phyloP scores from a whole-genome alignment of 192 early-diverging fungal species.

The Backusella tarrabulga region DNA sequence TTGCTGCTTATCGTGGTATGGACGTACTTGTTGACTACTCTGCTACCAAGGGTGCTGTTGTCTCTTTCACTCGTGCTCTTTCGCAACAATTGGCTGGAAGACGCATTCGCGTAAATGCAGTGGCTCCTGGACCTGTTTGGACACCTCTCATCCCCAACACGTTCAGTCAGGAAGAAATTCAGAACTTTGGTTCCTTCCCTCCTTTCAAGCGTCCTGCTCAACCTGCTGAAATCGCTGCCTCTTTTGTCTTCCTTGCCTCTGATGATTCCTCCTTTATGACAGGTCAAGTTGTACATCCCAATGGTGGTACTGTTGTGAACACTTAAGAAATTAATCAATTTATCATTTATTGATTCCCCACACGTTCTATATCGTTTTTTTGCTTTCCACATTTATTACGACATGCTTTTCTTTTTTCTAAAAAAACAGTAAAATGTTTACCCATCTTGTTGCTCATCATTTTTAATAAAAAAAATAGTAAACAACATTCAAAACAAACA shows the following conservation, averaged over 20 bases:
- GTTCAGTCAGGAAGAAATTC: conserved; percentile 39
- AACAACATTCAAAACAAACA: conserved; percentile 10
- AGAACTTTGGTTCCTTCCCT: conserved; percentile 44
- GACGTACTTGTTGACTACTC: conserved; percentile 49
- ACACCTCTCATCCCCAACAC: conserved; percentile 49
- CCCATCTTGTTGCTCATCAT: not conserved
- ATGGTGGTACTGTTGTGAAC: conserved; percentile 41
- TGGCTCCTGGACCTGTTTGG: conserved; percentile 57
- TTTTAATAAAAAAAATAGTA: not conserved
- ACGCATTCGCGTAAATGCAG: conserved; percentile 53
- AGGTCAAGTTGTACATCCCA: conserved; percentile 45
- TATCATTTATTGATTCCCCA: not conserved
- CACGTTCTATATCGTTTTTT: not conserved
- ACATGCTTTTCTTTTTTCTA: not conserved
- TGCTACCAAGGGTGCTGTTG: conserved; percentile 53
- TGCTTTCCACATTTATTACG: not conserved
- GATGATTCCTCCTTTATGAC: conserved; percentile 46
- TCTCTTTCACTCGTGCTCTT: conserved; percentile 52
- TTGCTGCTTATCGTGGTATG: conserved; percentile 52
- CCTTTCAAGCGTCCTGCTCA: conserved; percentile 50
- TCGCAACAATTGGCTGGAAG: conserved; percentile 42
- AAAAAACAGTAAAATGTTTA: not conserved
- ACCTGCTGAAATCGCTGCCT: conserved; percentile 45
- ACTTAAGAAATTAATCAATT: conserved; percentile 14
- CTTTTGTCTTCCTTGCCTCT: conserved; percentile 51